Base-by-base conservation (phyloP, 2,329 filamentous ascomycete species). In the Sarocladium brachiariae region DNA sequence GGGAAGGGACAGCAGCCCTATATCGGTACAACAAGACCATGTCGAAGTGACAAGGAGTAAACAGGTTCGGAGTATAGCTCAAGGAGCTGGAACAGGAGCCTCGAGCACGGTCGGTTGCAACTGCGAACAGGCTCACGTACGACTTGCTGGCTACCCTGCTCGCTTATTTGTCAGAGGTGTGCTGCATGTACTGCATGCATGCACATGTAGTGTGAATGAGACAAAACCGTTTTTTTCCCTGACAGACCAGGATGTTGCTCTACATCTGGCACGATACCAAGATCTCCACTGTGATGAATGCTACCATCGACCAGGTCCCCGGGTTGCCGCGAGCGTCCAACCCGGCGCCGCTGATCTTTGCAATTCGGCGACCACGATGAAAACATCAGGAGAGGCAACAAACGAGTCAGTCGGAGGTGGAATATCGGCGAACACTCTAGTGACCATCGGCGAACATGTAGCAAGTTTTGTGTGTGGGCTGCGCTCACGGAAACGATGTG, bases 211-310 rank as follows among this genome's bases (percentile, higher is more conserved):
- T 13, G 27, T 14, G 16, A 35, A 19, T 39, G 35, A 39, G 35
- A 39, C 35, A 39, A 39, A 39, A n/a, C 35, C 16, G 19, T 39
- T 39, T 30, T 30, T n/a, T n/a, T n/a, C n/a, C n/a, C n/a, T 39
- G 35, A 39, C 35, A 39, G 35, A 39, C 35, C 35, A 13, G 35
- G 35, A 39, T n/a, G n/a, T 39, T 9, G 7, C 18, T 18, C 21
- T 30, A 7, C n/a, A n/a, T 5, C n/a, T 27, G 21, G 39, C 19
- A n/a, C n/a, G n/a, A n/a, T n/a, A 43, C 23, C 39, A 43, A 8
- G 8, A 43, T 27, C 39, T 23, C 39, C 39, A 43, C 39, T 43
- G 39, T 43, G 39, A 27, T n/a, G 10, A 24, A n/a, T 9, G 9
- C 3, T 4, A 25, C 39, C 39, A 43, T 43, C 16, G 39, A 43